A percentile compares a stretch with the other conserved stretches of the same genome.
Conservation (phyloP, 2,329 filamentous ascomycete species). For the Lachnellula occidentalis region DNA sequence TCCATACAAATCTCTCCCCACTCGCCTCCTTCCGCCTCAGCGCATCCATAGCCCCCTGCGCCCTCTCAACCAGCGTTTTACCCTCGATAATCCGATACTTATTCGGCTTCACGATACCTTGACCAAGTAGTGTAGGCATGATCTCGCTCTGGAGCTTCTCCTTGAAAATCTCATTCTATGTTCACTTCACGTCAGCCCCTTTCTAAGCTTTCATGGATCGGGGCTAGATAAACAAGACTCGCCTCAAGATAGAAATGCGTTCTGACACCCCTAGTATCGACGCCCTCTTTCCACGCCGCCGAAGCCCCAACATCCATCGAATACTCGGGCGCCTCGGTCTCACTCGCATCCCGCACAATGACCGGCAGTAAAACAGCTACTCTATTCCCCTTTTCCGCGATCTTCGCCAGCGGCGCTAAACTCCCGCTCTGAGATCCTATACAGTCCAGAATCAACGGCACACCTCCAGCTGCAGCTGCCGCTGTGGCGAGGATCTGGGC, state of each 20-base stretch:
- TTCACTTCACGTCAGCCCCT: too few species aligned
- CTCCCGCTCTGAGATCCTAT: constrained; percentile 45
- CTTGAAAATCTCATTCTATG: constrained; percentile 48
- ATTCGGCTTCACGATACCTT: constrained; percentile 38
- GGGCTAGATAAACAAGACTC: too few species aligned
- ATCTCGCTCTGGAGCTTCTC: constrained; percentile 23
- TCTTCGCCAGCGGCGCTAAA: constrained; percentile 42
- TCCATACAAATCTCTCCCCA: constrained; percentile 38
- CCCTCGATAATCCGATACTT: constrained; percentile 37
- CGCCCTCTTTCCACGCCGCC: constrained; percentile 46
- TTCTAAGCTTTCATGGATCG: too few species aligned
- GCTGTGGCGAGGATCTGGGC: constrained; percentile 23
- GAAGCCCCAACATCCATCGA: constrained; percentile 45
- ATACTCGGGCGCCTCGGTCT: constrained; percentile 45
- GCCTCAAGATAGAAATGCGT: constrained; percentile 45
- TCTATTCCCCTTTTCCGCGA: constrained; percentile 44
- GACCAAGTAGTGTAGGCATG: constrained; percentile 29
- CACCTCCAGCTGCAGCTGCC: constrained; percentile 12
- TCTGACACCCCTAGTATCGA: constrained; percentile 47
- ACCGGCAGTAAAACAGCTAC: constrained; percentile 57
- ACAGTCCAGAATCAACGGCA: constrained; percentile 50
- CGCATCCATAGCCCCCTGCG: constrained; percentile 37
- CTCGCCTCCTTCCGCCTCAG: constrained; percentile 39
- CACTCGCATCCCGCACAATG: constrained; percentile 47
- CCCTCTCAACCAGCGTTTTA: constrained; percentile 30